Percentiles rank a stretch among this genome's conserved stretches.
Evolutionary conservation across 345 rosid genomes (phyloP).

Genomic region (Clausena lansium): DNA sequence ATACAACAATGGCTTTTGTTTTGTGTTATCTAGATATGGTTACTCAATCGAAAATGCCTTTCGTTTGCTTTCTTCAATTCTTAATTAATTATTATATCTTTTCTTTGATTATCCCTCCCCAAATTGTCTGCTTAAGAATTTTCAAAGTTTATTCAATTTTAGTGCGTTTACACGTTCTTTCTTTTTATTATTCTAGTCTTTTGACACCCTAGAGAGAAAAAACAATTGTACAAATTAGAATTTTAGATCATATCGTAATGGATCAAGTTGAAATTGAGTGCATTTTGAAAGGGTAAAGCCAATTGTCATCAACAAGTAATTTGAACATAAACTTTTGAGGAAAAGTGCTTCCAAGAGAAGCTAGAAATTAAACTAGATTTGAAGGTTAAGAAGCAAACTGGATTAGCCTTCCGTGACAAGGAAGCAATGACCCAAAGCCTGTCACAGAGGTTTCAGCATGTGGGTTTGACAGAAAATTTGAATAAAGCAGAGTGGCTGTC

Average conservation of each 20-base stretch:
- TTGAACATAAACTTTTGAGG: background rate
- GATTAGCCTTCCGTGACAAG: background rate
- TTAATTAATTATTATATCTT: background rate
- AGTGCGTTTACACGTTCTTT: background rate
- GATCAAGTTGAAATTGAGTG: background rate
- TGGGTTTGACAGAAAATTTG: too few species aligned
- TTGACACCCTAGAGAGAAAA: background rate
- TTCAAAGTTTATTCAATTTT: background rate
- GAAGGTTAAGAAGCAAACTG: background rate
- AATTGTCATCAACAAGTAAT: background rate
- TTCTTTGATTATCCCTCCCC: background rate
- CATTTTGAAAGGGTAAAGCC: background rate
- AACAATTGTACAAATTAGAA: too few species aligned
- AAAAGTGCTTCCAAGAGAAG: background rate
- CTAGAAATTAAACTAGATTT: background rate
- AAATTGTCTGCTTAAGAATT: background rate
- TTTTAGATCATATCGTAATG: background rate
- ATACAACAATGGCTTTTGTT: constrained; percentile 5
- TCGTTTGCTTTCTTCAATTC: constrained; percentile 4
- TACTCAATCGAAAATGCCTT: constrained; percentile 14
- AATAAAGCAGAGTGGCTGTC: background rate
- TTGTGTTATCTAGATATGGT: constrained; percentile 26
- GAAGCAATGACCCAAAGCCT: background rate
- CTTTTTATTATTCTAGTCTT: background rate
- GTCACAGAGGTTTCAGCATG: background rate